Base-by-base conservation (phyloP, 441 rosid species). In the Jatropha multifida region DNA sequence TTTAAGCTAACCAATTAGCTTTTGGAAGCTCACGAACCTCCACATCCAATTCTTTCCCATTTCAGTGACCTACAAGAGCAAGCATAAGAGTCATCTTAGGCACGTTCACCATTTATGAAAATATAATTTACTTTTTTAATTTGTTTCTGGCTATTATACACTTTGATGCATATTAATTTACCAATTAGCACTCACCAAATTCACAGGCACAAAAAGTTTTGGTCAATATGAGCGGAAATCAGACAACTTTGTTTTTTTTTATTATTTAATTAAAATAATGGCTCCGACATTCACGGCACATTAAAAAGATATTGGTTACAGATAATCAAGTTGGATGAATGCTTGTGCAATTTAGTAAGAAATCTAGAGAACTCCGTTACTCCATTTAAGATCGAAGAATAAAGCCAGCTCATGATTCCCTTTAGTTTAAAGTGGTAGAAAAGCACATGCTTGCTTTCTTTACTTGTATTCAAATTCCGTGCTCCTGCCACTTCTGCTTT, bases 381-480 rank as follows among this genome's bases (percentile, higher is more conserved):
- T 80, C 71, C 27, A 63, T 69, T 56, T 60, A 62, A 55, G 63
- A 55, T 44, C 20, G 69, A 68, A 69, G 79, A 81, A 76, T 78
- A 83, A 85, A 83, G 84, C 83, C 82, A 75, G 78, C 78, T 80
- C 77, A 83, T 81, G 85, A 85, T 85, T 75, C 79, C 75, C 79
- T 81, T 76, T 78, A 51, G 54, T 77, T 78, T 82, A 75, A 81
- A 81, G 83, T 32, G 41, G 60, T 72, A 68, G 80, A 79, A 44
- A 80, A 78, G 83, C 90, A 85, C 82, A 83, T 81, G 90, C 83
- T 68, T 62, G 4, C 84, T 80, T 74, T 74, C 74, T 79, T 77
- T 80, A 64, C 75, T 66, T 77, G 4, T 0, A 66, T 41, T 17
- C 9, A 23, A 74, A 51, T 51, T 59, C 69, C 40, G 55, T 66